Conservation (phyloP, 2,329 filamentous ascomycete species). For the Penicillium hordei region DNA sequence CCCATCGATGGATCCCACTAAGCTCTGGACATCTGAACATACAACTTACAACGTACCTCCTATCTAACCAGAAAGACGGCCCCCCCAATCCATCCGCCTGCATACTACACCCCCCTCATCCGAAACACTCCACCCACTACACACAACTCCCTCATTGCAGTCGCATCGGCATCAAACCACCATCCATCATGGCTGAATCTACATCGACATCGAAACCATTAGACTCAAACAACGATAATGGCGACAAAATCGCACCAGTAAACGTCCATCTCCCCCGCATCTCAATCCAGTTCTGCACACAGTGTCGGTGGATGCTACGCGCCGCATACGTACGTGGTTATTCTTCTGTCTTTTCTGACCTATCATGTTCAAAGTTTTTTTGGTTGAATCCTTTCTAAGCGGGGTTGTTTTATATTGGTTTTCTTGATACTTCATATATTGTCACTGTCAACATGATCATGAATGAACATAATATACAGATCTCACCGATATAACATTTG, state of each 20-base stretch:
- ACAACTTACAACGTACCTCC: no score
- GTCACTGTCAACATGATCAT: not conserved
- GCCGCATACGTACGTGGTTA: slow-evolving; percentile 70
- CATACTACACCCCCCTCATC: not conserved
- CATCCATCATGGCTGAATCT: not conserved
- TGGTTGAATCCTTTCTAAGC: not conserved
- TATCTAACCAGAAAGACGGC: not conserved
- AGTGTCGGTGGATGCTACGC: slow-evolving; percentile 88
- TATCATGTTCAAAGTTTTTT: not conserved
- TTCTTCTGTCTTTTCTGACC: not conserved
- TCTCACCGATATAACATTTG: not conserved
- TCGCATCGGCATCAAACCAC: not conserved
- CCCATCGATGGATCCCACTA: not conserved
- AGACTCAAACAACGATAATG: not conserved
- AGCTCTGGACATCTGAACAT: not conserved
- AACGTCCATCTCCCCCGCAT: slow-evolving; percentile 62
- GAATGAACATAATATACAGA: not conserved
- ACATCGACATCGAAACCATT: not conserved
- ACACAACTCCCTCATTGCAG: no score
- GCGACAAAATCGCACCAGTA: not conserved
- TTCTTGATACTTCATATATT: not conserved
- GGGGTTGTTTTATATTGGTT: not conserved
- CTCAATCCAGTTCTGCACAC: slow-evolving; percentile 88
- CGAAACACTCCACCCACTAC: not conserved
- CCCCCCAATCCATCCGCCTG: not conserved